Base-by-base conservation (phyloP, 768 basidiomycete genomes). In the Mycena maculata region DNA sequence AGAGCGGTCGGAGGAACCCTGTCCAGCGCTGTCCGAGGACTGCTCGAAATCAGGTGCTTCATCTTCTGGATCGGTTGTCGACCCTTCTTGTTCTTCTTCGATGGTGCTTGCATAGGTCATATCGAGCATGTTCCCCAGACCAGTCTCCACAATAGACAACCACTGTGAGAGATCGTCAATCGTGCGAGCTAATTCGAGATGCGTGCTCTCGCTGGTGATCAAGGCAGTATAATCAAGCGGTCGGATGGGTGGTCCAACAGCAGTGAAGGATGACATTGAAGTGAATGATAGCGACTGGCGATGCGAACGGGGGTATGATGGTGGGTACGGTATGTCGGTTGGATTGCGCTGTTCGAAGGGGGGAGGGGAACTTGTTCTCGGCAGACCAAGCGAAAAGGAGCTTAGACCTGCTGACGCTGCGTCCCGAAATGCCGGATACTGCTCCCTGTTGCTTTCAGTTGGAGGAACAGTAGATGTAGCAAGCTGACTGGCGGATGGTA, bases 121-220 rank as follows among this genome's bases (percentile, higher is more conserved):
- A 42, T 90, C 90, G 44, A 96, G 78, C 69, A 96, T 83, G 27
- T 82, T 85, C 33, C 83, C 84, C 50, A 98, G 80, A 0, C 95
- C 95, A 13, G 76, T 79, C 73, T 95, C 92, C 1, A 96, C 86
- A 0, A 89, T 83, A 6, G 85, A 84, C 62, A 98, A 77, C 94
- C 93, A 96, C 68, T 86, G 83, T 3, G 86, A 84, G 38, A 98
- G 85, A 73, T 92, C 89, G 48, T 91, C 90, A 12, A 97, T 87
- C 4, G 90, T 92, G 47, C 83, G 79, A 47, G 88, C 89, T 52
- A 98, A 84, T 74, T 94, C 92, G 1, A 81, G 76, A 69, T 92
- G 90, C 1, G 90, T 88, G 36, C 82, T 84, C 12, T 88, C 89
- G 28, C 81, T 80, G 7, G 84, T 84, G 22, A 86, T 82, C 66